These are phyloP conservation scores for Fragosphaeria purpurea DNA, from an alignment of 2,329 filamentous ascomycete species.

Conservation along the genomic window DNA sequence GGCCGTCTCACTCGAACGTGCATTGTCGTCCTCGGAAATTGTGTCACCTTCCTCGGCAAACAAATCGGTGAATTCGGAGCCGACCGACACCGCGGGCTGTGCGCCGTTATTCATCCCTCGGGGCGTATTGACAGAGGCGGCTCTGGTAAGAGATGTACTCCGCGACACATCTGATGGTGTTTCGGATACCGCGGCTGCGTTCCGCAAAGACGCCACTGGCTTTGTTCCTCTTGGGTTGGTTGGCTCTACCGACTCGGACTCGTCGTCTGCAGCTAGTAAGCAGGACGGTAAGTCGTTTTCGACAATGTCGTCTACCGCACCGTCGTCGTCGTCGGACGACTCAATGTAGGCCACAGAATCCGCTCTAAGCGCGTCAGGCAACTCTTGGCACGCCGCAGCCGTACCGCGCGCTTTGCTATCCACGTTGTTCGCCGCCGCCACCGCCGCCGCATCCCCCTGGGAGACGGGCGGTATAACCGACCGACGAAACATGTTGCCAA, in stretches of 20 bases:
- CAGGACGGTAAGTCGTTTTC: background rate
- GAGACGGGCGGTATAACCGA: background rate
- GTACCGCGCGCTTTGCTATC: too few relatives aligned
- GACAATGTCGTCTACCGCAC: background rate
- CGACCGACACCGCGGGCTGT: too few relatives aligned
- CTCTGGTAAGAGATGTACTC: too few relatives aligned
- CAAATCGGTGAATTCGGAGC: background rate
- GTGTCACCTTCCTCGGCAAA: background rate
- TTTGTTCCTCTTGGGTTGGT: background rate
- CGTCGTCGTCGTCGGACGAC: constrained; percentile 1
- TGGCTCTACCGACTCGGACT: too few relatives aligned
- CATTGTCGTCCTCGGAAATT: too few relatives aligned
- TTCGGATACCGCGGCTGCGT: background rate
- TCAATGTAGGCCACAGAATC: constrained; percentile 1
- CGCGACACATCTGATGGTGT: too few relatives aligned
- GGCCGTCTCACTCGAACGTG: too few relatives aligned
- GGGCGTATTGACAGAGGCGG: too few relatives aligned
- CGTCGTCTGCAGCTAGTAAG: too few relatives aligned
- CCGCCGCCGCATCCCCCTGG: too few relatives aligned
- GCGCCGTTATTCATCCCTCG: too few relatives aligned
- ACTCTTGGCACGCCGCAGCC: background rate
- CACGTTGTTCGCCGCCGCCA: too few relatives aligned
- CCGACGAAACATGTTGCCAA: constrained; percentile 76
- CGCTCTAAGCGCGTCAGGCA: constrained; percentile 6
- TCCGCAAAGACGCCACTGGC: background rate